These are phyloP conservation scores for Boletales sp. DNA, from an alignment of 768 basidiomycete species.

Conservation along the genomic window DNA sequence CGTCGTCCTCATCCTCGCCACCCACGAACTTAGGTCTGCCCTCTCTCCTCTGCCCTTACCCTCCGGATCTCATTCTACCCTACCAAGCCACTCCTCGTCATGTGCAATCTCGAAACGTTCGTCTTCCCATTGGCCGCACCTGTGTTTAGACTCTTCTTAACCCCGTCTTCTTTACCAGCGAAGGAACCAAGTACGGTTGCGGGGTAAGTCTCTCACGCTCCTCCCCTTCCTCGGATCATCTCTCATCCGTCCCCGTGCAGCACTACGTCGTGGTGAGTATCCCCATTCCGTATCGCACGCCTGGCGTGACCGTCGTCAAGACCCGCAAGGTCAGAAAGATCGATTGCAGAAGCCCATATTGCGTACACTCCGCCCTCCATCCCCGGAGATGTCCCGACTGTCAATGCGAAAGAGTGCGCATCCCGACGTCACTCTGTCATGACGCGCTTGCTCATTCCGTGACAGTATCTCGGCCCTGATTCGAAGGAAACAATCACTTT, in stretches of 20 bases:
- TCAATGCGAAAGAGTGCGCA: slow-evolving; percentile 41
- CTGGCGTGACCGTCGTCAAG: slow-evolving; percentile 17
- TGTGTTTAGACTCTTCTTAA: slow-evolving; percentile 4
- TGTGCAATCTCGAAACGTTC: slow-evolving; percentile 60
- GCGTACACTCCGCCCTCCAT: slow-evolving; percentile 39
- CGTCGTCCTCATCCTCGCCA: slow-evolving; percentile 11
- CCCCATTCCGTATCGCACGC: slow-evolving; percentile 14
- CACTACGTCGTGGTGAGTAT: slow-evolving; percentile 69
- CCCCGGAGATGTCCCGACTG: slow-evolving; percentile 40
- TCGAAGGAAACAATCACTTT: slow-evolving; percentile 54
- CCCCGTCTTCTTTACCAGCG: slow-evolving; percentile 41
- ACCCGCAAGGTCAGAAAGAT: slow-evolving; percentile 33
- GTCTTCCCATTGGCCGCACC: slow-evolving; percentile 16
- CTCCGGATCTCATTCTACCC: no score
- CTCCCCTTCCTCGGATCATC: background rate
- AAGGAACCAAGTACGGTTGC: slow-evolving; percentile 73
- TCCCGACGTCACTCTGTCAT: background rate
- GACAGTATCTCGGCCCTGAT: slow-evolving; percentile 67
- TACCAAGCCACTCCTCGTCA: slow-evolving; percentile 20
- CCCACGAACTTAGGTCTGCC: background rate
- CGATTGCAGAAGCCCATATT: slow-evolving; percentile 35
- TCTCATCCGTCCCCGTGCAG: slow-evolving; percentile 26
- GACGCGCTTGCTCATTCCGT: slow-evolving; percentile 1
- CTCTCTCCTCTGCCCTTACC: no score
- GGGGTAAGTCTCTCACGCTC: slow-evolving; percentile 41